Percentiles rank a stretch among this genome's conserved stretches.
Evolutionary conservation across 2,329 filamentous ascomycete species (phyloP).

Genomic region (Akanthomyces muscarius): DNA sequence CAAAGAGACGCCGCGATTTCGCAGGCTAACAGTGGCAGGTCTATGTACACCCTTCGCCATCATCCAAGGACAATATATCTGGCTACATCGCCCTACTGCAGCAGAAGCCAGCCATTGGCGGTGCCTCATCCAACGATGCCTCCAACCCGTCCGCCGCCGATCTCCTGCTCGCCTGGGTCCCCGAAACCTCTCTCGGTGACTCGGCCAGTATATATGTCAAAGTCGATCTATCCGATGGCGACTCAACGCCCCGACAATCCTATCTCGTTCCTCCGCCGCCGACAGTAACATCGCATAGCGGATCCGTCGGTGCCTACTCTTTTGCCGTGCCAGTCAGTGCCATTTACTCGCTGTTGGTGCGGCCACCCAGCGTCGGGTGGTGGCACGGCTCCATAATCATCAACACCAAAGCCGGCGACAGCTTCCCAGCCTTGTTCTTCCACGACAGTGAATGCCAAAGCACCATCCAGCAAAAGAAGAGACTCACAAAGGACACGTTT

Average conservation of each 20-base stretch:
- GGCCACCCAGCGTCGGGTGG: slow-evolving; percentile 92
- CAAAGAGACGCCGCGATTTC: not conserved
- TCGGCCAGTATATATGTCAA: slow-evolving; percentile 89
- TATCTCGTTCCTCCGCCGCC: slow-evolving; percentile 91
- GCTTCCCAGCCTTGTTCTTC: slow-evolving; percentile 94
- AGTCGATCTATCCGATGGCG: slow-evolving; percentile 80
- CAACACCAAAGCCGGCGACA: slow-evolving; percentile 85
- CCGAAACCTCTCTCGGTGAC: slow-evolving; percentile 82
- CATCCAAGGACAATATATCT: slow-evolving; percentile 90
- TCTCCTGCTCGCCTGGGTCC: slow-evolving; percentile 87
- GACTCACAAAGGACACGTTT: slow-evolving; percentile 75
- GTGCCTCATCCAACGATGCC: slow-evolving; percentile 31
- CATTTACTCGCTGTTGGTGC: slow-evolving; percentile 84
- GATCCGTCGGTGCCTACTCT: slow-evolving; percentile 72
- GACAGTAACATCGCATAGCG: slow-evolving; percentile 71
- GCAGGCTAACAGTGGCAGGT: slow-evolving; percentile 52
- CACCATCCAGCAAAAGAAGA: slow-evolving; percentile 91
- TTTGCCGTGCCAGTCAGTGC: slow-evolving; percentile 89
- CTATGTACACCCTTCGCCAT: slow-evolving; percentile 91
- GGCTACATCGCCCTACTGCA: slow-evolving; percentile 92
- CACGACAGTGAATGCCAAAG: slow-evolving; percentile 96
- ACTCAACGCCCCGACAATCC: slow-evolving; percentile 76
- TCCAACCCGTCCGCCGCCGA: slow-evolving; percentile 58
- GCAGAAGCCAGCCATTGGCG: slow-evolving; percentile 61
- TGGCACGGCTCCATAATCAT: slow-evolving; percentile 97